Base-by-base conservation (phyloP, 208 protist species). In the Crithidia sp. region DNA sequence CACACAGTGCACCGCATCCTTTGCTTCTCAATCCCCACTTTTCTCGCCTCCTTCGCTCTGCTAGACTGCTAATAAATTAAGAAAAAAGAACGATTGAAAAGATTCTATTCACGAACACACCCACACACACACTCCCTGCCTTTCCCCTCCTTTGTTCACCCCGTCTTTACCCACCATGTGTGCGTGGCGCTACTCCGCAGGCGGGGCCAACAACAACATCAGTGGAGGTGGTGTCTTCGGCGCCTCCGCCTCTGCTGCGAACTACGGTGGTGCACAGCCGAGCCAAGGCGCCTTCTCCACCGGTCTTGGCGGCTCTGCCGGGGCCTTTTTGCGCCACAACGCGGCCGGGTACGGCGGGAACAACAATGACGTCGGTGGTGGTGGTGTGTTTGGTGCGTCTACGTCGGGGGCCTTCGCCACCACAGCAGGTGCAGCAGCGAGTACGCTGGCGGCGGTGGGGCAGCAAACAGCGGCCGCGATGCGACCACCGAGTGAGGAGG, bases 151-250 rank as follows among this genome's bases (percentile, higher is more conserved):
- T 61, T 37, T 41, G 47, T 44, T 14, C 14, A 13, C 50, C 0
- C 5, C 14, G 9, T 41, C 9, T 58, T 13, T 2, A n/a, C 36
- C 12, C 17, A 19, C 13, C 52, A 86, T 86, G 82, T 86, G 82
- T 56, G 84, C 87, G 44, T 92, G 87, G 87, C 84, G 87, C 13
- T 92, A 87, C 52, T 82, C 78, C 10, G 72, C 65, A 7, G 53
- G 56, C 9, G 59, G 59, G 50, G 49, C 14, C 67, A 81, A 78
- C 59, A 39, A 41, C 45, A 45, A 47, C 19, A 40, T 47, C 59
- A 54, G 57, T 14, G 52, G 28, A 7, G 66, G 54, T 37, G 37
- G 36, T 39, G n/a, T 58, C 14, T 36, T 28, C 10, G 53, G n/a
- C 40, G 28, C 19, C 19, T 39, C 12, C 44, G 7, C 52, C 39